Conservation (phyloP, 768 basidiomycete genomes). For the Trametes villosa region DNA sequence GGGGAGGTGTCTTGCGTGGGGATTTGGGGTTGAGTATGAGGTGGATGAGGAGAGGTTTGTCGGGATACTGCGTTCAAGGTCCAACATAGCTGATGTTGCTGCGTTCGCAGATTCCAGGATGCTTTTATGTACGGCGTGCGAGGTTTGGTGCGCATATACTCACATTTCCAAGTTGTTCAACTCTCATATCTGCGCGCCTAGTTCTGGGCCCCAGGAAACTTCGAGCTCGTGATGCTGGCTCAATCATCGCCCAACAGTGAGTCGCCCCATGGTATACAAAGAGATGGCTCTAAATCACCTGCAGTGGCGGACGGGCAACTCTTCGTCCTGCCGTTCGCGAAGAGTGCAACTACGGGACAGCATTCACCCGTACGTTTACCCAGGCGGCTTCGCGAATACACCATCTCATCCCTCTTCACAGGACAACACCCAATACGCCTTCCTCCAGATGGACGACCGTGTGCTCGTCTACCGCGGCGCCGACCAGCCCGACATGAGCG, state of each 20-base stretch:
- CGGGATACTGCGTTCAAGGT: neutral
- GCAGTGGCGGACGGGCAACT: constrained; percentile 70
- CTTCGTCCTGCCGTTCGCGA: constrained; percentile 89
- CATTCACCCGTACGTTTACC: constrained; percentile 76
- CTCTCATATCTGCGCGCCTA: constrained; percentile 36
- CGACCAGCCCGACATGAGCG: constrained; percentile 97
- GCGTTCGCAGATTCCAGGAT: constrained; percentile 65
- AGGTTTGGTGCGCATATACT: constrained; percentile 58
- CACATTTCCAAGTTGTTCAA: neutral
- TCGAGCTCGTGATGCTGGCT: constrained; percentile 82
- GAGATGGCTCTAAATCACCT: constrained; percentile 14
- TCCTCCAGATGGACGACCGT: constrained; percentile 94
- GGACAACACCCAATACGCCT: constrained; percentile 97
- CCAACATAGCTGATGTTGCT: neutral
- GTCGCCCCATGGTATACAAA: constrained; percentile 21
- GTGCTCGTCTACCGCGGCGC: constrained; percentile 93
- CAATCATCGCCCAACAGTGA: constrained; percentile 55
- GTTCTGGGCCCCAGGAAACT: constrained; percentile 96
- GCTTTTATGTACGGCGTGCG: constrained; percentile 82
- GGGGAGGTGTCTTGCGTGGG: constrained; percentile 83
- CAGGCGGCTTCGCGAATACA: neutral
- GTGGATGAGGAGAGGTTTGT: constrained; percentile 56
- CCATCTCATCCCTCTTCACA: neutral
- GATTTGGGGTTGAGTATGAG: constrained; percentile 67
- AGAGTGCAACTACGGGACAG: constrained; percentile 90